A percentile compares a stretch with the other conserved stretches of the same genome.
These are phyloP conservation scores for Colletotrichum paranaense DNA, from an alignment of 2,329 filamentous ascomycete species.

Conservation along the genomic window DNA sequence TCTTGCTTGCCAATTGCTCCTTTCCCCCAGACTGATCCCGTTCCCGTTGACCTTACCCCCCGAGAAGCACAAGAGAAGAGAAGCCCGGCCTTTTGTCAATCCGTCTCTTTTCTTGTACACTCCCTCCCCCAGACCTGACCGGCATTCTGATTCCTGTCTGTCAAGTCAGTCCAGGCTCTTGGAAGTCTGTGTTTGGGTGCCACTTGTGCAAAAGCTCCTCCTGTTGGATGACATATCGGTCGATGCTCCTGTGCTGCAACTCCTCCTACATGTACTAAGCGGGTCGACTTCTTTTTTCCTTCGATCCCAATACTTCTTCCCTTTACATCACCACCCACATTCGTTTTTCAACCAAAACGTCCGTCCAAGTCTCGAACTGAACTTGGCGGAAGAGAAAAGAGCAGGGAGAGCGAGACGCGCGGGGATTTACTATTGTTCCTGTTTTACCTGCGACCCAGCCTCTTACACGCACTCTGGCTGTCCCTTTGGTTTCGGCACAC, in stretches of 20 bases:
- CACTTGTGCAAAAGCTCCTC: slow-evolving; percentile 18
- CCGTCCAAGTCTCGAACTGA: background rate
- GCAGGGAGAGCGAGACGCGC: slow-evolving; percentile 11
- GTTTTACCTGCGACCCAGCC: slow-evolving; percentile 18
- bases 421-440: slow-evolving; percentile 20
- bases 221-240: slow-evolving; percentile 28
- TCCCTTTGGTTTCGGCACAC: background rate
- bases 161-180: slow-evolving; percentile 20
- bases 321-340: slow-evolving; percentile 18
- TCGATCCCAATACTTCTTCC: slow-evolving; percentile 2
- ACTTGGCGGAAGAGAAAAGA: slow-evolving; percentile 17
- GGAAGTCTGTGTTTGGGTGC: slow-evolving; percentile 16
- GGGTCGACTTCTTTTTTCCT: slow-evolving; percentile 21
- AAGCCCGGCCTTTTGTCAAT: slow-evolving; percentile 1
- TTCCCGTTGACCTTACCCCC: slow-evolving; percentile 3
- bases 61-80: slow-evolving; percentile 9
- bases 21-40: slow-evolving; percentile 5
- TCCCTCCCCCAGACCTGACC: slow-evolving; percentile 6
- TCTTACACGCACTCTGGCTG: slow-evolving; percentile 9
- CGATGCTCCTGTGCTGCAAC: slow-evolving; percentile 17
- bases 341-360: slow-evolving; percentile 25
- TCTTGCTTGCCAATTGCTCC: slow-evolving; percentile 24
- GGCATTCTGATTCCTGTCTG: slow-evolving; percentile 2
- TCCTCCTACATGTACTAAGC: slow-evolving; percentile 15
- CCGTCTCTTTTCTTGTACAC: slow-evolving; percentile 17